A percentile compares a stretch with the other conserved stretches of the same genome.
Evolutionary conservation across 768 basidiomycete genomes (phyloP).

Genomic region (Leccinum rimulosum): DNA sequence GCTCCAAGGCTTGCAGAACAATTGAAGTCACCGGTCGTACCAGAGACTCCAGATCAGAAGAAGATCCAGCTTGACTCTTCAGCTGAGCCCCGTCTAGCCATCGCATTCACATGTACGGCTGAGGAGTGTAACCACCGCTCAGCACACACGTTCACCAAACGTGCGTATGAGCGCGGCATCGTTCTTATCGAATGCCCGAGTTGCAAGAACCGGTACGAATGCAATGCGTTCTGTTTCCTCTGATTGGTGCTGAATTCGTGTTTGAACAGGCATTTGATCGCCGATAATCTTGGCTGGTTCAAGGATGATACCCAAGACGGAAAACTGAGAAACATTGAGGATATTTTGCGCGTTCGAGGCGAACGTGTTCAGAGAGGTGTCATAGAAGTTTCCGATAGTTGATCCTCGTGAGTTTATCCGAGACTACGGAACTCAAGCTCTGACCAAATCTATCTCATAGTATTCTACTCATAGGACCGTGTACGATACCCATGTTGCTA

Average conservation of each 20-base stretch:
- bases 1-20: constrained; percentile 1
- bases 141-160: constrained; percentile 82
- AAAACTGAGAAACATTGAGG: constrained; percentile 76
- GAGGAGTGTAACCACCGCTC: constrained; percentile 72
- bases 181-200: constrained; percentile 90
- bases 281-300: constrained; percentile 92
- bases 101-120: constrained; percentile 89
- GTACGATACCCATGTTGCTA: constrained; percentile 12
- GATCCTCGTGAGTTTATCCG: constrained; percentile 9
- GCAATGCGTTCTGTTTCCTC: neutral
- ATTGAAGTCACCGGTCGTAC: neutral
- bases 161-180: constrained; percentile 83
- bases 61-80: constrained; percentile 35
- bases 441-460: neutral
- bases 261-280: constrained; percentile 68
- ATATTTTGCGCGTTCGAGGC: constrained; percentile 73
- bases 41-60: constrained; percentile 5
- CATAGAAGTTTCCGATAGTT: constrained; percentile 49
- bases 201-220: constrained; percentile 78
- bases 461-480: neutral
- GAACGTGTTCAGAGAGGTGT: constrained; percentile 66
- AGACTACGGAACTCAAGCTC: neutral
- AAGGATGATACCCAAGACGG: constrained; percentile 76
- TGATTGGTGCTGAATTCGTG: neutral
- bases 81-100: constrained; percentile 58